These are phyloP conservation scores for Lachnellula suecica DNA, from an alignment of 2,329 filamentous ascomycete species.

Conservation along the genomic window DNA sequence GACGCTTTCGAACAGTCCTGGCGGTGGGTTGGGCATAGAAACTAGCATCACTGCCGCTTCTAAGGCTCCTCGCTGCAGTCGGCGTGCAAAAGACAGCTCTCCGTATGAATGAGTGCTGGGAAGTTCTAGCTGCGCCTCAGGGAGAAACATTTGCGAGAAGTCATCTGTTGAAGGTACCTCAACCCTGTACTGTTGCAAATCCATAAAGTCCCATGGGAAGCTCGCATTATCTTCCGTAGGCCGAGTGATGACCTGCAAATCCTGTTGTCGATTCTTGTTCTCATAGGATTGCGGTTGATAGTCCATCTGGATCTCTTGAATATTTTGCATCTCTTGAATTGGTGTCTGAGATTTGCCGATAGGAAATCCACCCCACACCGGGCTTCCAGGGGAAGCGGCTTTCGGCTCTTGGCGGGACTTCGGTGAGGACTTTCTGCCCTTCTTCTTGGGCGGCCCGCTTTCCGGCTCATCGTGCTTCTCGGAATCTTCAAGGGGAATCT, in stretches of 20 bases:
- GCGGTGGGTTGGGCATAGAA: constrained; percentile 42
- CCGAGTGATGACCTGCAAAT: constrained; percentile 50
- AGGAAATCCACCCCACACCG: constrained; percentile 25
- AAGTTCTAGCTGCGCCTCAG: constrained; percentile 37
- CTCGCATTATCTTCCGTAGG: constrained; percentile 53
- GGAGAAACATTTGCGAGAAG: constrained; percentile 26
- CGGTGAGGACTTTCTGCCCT: constrained; percentile 3
- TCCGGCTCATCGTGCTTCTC: constrained; percentile 10
- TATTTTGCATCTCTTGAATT: constrained; percentile 19
- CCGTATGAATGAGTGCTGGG: constrained; percentile 59
- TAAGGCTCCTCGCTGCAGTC: constrained; percentile 64
- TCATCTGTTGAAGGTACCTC: constrained; percentile 30
- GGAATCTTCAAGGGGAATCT: constrained; percentile 17
- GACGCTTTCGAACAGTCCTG: constrained; percentile 49
- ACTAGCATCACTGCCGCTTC: constrained; percentile 64
- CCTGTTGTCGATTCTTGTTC: constrained; percentile 12
- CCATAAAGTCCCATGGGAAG: constrained; percentile 44
- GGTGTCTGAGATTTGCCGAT: constrained; percentile 20
- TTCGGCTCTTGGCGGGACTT: constrained; percentile 6
- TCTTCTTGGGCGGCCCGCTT: constrained; percentile 8
- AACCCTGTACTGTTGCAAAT: constrained; percentile 28
- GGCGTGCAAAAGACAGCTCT: constrained; percentile 68
- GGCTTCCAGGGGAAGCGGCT: constrained; percentile 1
- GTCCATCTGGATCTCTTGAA: constrained; percentile 17
- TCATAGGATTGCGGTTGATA: constrained; percentile 14